phyloP scores from a whole-genome alignment of 2,329 filamentous ascomycete species.

The Arthrobotrys conoides region DNA sequence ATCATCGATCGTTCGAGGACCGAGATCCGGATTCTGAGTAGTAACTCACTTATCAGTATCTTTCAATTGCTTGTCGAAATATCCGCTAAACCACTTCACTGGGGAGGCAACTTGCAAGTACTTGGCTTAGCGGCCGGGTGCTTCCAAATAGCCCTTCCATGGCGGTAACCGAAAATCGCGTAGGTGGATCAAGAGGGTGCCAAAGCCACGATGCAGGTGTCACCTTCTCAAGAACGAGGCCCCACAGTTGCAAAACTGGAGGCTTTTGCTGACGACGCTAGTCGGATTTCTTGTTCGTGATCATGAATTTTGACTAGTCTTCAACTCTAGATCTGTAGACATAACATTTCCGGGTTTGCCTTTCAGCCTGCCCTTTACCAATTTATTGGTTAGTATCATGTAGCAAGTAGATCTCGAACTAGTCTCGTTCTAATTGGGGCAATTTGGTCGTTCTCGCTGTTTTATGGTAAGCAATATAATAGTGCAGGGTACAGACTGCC shows the following conservation, averaged over 20 bases:
- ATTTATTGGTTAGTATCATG: neutral
- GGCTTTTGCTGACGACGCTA: conserved; percentile 44
- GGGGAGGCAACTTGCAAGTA: neutral
- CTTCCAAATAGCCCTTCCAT: conserved; percentile 45
- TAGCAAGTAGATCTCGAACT: neutral
- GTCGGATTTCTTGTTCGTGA: conserved; percentile 27
- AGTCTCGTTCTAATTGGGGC: neutral
- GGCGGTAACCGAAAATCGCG: conserved; percentile 31
- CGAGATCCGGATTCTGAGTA: neutral
- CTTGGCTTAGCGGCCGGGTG: too few relatives aligned
- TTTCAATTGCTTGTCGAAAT: conserved; percentile 13
- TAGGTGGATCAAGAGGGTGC: neutral
- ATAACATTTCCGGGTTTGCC: conserved; percentile 24
- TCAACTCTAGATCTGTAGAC: conserved; percentile 15
- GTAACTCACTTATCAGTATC: too few relatives aligned
- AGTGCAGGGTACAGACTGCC: conserved; percentile 14
- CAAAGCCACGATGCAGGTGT: conserved; percentile 34
- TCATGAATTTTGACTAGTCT: neutral
- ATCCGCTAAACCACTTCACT: neutral
- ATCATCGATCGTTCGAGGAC: conserved; percentile 22
- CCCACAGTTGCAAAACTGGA: conserved; percentile 42
- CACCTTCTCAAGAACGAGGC: neutral
- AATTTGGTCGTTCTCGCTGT: neutral
- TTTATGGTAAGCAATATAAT: conserved; percentile 37
- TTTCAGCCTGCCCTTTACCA: conserved; percentile 17